phyloP scores from a whole-genome alignment of 2,329 filamentous ascomycete genomes.

The Mollisia scopiformis region DNA sequence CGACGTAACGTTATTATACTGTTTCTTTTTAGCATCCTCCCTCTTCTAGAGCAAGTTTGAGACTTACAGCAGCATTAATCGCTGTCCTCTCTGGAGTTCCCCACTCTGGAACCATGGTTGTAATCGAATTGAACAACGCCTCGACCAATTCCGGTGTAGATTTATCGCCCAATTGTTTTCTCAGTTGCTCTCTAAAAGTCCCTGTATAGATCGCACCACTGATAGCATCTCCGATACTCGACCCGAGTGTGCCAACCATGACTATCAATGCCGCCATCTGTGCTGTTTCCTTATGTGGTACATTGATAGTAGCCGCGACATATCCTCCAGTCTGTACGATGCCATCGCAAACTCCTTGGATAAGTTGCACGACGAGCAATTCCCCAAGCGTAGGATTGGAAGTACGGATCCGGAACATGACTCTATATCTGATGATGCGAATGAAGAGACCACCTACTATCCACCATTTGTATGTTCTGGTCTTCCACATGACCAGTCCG shows the following conservation, averaged over 20 bases:
- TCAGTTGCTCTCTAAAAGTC: background rate
- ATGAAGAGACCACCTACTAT: background rate
- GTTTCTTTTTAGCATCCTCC: background rate
- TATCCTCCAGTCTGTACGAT: background rate
- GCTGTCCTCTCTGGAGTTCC: background rate
- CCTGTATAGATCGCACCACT: background rate
- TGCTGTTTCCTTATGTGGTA: background rate
- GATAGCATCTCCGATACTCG: background rate
- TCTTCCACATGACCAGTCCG: conserved; percentile 1
- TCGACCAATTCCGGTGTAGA: background rate
- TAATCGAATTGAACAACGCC: background rate
- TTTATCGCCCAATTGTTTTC: background rate
- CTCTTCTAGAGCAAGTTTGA: background rate
- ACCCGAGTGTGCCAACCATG: background rate
- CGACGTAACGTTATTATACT: conserved; percentile 1
- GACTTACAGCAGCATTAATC: background rate
- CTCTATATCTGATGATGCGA: background rate
- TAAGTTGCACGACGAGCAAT: background rate
- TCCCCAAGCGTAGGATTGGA: background rate
- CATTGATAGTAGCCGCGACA: background rate
- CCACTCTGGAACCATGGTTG: background rate
- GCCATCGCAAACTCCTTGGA: background rate
- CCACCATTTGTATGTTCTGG: background rate
- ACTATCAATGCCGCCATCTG: background rate
- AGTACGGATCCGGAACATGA: conserved; percentile 1